Evolutionary conservation across 2,329 filamentous ascomycete species (phyloP).

Genomic region (Ophiostoma piceae): DNA sequence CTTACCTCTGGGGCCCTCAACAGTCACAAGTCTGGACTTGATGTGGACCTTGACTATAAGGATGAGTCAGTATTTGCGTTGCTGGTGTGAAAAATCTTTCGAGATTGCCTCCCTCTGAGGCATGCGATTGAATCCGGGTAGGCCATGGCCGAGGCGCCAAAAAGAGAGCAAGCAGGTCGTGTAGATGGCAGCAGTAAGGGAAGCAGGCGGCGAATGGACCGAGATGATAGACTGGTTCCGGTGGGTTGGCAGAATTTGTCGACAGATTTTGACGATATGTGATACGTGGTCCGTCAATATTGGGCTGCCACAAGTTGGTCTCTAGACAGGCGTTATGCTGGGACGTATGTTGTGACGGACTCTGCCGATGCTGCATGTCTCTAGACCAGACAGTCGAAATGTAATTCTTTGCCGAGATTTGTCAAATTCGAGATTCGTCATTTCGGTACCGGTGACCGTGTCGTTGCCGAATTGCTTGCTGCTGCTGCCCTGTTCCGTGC

Average conservation of each 20-base stretch:
- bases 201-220: not conserved
- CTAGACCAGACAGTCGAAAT: not conserved
- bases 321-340: not conserved
- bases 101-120: not conserved
- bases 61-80: conserved; percentile 31
- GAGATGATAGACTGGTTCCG: not conserved
- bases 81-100: conserved; percentile 4
- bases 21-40: conserved; percentile 93
- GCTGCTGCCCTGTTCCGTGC: not conserved
- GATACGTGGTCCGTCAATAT: not conserved
- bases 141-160: not conserved
- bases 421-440: not conserved
- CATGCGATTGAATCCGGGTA: not conserved
- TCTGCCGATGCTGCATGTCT: not conserved
- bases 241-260: not conserved
- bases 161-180: not conserved
- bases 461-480: not conserved
- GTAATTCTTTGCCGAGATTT: not conserved
- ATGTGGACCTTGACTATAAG: conserved; percentile 89
- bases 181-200: not conserved
- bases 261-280: not conserved
- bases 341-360: not conserved
- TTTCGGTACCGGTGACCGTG: not conserved
- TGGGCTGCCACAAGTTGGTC: not conserved
- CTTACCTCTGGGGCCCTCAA: conserved; percentile 90